Evolutionary conservation across 441 rosid species (phyloP).

Genomic region (Populus tomentosa): DNA sequence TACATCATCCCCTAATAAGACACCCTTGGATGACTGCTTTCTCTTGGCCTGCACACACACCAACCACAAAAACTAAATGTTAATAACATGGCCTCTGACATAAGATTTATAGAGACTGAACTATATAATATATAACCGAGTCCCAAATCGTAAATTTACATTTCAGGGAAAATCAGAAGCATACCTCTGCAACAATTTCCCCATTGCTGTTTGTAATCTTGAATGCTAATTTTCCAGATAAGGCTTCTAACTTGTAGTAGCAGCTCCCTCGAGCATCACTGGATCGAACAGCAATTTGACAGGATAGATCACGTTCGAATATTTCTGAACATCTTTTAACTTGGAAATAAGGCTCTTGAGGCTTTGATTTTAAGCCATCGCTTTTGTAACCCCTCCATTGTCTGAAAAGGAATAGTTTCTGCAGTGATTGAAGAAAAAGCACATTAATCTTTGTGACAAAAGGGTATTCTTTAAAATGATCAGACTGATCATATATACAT

Average conservation of each 20-base stretch:
- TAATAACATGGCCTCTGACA: not conserved
- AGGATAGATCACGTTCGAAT: constrained; percentile 26
- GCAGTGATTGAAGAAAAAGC: not conserved
- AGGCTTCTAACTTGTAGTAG: constrained; percentile 23
- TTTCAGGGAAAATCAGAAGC: not conserved
- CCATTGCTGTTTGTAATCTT: constrained; percentile 42
- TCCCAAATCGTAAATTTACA: not conserved
- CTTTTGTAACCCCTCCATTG: constrained; percentile 62
- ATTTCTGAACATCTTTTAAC: constrained; percentile 27
- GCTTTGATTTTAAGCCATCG: constrained; percentile 25
- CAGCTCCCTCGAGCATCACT: not conserved
- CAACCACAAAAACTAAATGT: not conserved
- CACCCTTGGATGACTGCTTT: constrained; percentile 52
- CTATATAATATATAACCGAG: not conserved
- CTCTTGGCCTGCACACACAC: constrained; percentile 46
- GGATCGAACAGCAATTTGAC: constrained; percentile 35
- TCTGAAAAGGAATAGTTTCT: constrained; percentile 43
- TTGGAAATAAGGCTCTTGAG: constrained; percentile 35
- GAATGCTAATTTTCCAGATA: constrained; percentile 45
- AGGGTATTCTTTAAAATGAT: not conserved
- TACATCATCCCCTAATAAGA: constrained; percentile 68
- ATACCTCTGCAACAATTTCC: constrained; percentile 53
- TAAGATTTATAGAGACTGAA: not conserved
- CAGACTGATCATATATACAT: not conserved
- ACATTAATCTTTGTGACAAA: not conserved